phyloP scores from a whole-genome alignment of 2,329 filamentous ascomycete genomes.

The Didymella exigua region DNA sequence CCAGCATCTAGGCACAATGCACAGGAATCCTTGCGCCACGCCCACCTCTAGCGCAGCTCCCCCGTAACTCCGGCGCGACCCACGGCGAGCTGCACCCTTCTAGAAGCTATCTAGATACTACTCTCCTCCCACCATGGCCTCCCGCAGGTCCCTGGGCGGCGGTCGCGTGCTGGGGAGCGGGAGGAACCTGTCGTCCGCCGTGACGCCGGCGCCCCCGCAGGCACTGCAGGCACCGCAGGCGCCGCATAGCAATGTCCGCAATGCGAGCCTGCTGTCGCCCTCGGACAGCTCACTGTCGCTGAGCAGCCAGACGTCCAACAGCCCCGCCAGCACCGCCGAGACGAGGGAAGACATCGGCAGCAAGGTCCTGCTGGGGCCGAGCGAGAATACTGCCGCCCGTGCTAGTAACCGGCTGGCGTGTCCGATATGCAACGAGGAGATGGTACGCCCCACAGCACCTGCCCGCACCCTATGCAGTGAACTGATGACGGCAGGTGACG shows the following conservation, averaged over 20 bases:
- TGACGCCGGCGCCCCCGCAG: slow-evolving; percentile 34
- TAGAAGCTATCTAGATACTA: background rate
- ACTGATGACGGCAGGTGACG: slow-evolving; percentile 69
- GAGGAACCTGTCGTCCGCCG: slow-evolving; percentile 74
- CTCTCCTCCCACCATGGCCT: slow-evolving; percentile 38
- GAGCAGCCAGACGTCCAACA: slow-evolving; percentile 75
- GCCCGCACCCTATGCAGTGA: slow-evolving; percentile 14
- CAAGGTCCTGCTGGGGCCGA: slow-evolving; percentile 74
- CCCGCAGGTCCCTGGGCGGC: slow-evolving; percentile 76
- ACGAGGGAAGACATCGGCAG: slow-evolving; percentile 76
- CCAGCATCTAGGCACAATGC: slow-evolving; percentile 6
- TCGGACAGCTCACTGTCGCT: slow-evolving; percentile 77
- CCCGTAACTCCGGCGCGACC: slow-evolving; percentile 22
- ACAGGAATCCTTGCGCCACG: slow-evolving; percentile 24
- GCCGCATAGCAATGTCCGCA: slow-evolving; percentile 43
- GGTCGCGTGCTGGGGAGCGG: slow-evolving; percentile 89
- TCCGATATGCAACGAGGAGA: slow-evolving; percentile 98
- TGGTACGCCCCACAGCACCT: slow-evolving; percentile 64
- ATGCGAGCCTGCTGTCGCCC: slow-evolving; percentile 62
- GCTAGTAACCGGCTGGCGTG: slow-evolving; percentile 76
- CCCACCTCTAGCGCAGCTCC: slow-evolving; percentile 21
- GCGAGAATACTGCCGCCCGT: slow-evolving; percentile 57
- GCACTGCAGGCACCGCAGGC: slow-evolving; percentile 29
- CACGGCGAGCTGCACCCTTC: slow-evolving; percentile 11
- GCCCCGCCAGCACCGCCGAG: slow-evolving; percentile 71